Conservation (phyloP, 805 yeast species). For the Schwanniomyces polymorphus region DNA sequence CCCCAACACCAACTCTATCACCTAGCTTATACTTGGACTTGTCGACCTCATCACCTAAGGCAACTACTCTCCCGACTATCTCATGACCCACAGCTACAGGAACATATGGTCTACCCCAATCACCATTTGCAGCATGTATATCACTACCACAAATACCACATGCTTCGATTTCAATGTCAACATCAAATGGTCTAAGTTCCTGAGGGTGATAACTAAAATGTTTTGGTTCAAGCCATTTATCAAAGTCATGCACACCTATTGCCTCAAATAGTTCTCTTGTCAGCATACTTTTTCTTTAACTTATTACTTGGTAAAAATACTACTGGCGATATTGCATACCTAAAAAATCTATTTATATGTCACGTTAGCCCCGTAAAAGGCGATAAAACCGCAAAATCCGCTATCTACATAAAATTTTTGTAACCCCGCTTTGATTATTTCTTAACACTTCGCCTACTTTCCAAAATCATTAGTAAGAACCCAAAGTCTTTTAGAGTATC, state of each 20-base stretch:
- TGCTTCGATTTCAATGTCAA: constrained; percentile 4
- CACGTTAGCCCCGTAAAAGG: too few species aligned
- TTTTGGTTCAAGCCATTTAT: constrained; percentile 37
- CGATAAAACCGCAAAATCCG: too few species aligned
- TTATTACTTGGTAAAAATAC: too few species aligned
- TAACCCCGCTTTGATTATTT: too few species aligned
- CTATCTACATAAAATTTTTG: too few species aligned
- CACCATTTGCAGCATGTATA: constrained; percentile 12
- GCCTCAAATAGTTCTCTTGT: constrained; percentile 23
- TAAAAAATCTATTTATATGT: too few species aligned
- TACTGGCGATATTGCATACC: too few species aligned
- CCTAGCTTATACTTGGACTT: constrained; percentile 36
- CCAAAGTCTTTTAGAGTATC: too few species aligned
- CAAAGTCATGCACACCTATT: constrained; percentile 32
- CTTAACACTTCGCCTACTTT: too few species aligned
- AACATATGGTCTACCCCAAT: constrained; percentile 14
- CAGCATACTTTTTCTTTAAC: background rate
- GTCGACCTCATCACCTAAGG: constrained; percentile 31
- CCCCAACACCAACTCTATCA: too few species aligned
- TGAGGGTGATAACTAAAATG: constrained; percentile 28
- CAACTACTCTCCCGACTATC: constrained; percentile 18
- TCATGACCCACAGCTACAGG: constrained; percentile 23
- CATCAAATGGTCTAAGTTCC: background rate
- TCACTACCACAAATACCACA: constrained; percentile 21
- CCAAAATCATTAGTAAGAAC: too few species aligned